Evolutionary conservation across 768 basidiomycete genomes (phyloP), one percentile per base, ranked within the genome.

Genomic region (Boletus patriciae): DNA sequence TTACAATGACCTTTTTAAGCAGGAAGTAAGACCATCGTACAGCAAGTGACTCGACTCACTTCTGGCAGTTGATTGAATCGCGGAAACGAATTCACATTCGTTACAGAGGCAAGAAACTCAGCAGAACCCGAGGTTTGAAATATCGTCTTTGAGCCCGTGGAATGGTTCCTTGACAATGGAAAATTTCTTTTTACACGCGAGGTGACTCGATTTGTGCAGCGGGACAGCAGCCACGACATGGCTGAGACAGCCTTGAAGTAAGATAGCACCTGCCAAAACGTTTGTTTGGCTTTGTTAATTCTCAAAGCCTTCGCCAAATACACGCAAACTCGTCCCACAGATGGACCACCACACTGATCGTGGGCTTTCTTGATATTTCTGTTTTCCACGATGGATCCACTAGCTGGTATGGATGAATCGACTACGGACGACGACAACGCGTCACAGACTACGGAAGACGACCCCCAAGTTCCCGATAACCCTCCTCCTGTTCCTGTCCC

Each of bases 371-470:
- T 34, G 16, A 3, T 27, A 43, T 34, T 23, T 21, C 11, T 23
- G 15, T 29, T 52, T 29, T 29, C n/a, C 36, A 55, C 18, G 27
- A 69, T 64, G 58, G 66, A 70, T 19, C 61, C 65, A 9, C 56
- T 46, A 13, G 62, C 65, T 16, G 64, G 52, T 11, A 60, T 64
- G 55, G 79, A 81, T 29, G 79, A 81, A 52, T 79, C 79, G 2
- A 77, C 79, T 0, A 78, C 79, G 6, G 80, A 81, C 55, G 80
- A 82, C 48, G 81, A 91, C 63, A 84, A 82, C 31, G 85, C 86
- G 2, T 92, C 90, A 6, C 89, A 92, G 63, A 89, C 89, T 1
- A 92, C 90, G 4, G 90, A 92, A 72, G 90, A 92, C 60, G 90
- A 92, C 53, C 88, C 88, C 19, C 85, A 88, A 67, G 75, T 90